phyloP scores from a whole-genome alignment of 306 rosid genomes.

The Castanospermum australe region DNA sequence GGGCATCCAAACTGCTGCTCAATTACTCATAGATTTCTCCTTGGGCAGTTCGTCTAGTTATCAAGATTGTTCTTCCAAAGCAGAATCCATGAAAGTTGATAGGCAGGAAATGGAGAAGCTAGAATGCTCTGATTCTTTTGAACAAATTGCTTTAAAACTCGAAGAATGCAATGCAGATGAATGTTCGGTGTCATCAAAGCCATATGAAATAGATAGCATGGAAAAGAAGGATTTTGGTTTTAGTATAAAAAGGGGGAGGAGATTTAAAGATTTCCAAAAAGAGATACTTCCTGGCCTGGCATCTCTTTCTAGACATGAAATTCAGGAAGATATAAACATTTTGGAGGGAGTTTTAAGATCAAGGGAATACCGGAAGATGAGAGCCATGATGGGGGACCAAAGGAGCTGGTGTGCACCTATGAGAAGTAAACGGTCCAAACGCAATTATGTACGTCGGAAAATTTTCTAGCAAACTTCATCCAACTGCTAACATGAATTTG shows the following conservation, averaged over 20 bases:
- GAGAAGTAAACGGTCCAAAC: conserved; percentile 48
- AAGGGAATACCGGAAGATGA: conserved; percentile 52
- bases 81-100: conserved; percentile 12
- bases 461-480: conserved; percentile 10
- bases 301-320: conserved; percentile 59
- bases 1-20: conserved; percentile 46
- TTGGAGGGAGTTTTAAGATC: conserved; percentile 59
- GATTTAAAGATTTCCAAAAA: conserved; percentile 60
- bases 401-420: conserved; percentile 45
- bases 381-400: conserved; percentile 33
- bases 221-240: conserved; percentile 35
- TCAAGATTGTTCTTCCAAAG: conserved; percentile 19
- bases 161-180: conserved; percentile 41
- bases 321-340: conserved; percentile 58
- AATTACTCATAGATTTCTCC: conserved; percentile 40
- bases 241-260: conserved; percentile 56
- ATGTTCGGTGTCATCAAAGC: conserved; percentile 37
- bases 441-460: conserved; percentile 30
- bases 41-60: conserved; percentile 30
- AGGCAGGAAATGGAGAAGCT: conserved; percentile 29
- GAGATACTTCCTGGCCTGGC: conserved; percentile 67
- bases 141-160: conserved; percentile 43
- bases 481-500: background rate
- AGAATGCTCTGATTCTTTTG: conserved; percentile 50
- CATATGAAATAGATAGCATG: conserved; percentile 16